Percentiles rank a stretch among this genome's conserved stretches.
Evolutionary conservation across 331 rosid species (phyloP).

Genomic region (Prunus yedoensis): DNA sequence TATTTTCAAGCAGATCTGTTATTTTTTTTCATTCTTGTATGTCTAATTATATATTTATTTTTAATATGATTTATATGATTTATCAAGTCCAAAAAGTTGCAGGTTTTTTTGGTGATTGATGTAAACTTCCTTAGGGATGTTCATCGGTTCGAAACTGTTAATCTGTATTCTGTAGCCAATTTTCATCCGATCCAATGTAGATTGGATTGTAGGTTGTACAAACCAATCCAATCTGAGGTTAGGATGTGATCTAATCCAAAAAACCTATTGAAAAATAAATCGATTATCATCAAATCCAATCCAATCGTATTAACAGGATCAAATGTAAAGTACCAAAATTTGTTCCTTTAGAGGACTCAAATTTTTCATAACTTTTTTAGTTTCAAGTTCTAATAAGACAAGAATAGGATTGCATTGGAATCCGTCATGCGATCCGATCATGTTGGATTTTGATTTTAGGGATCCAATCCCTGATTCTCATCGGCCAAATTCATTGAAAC

Average conservation of each 20-base stretch:
- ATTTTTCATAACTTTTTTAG: not conserved
- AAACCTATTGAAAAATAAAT: not conserved
- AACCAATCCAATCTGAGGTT: not conserved
- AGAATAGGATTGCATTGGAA: not conserved
- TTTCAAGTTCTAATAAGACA: not conserved
- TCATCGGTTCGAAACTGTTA: not conserved
- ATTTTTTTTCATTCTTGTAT: slow-evolving; percentile 10
- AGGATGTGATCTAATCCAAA: not conserved
- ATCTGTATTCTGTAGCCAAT: not conserved
- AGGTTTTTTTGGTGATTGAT: not conserved
- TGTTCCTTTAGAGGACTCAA: not conserved
- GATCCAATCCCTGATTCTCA: not conserved
- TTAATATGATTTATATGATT: slow-evolving; percentile 4
- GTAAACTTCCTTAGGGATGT: not conserved
- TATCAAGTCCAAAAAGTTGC: not conserved
- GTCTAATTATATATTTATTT: slow-evolving; percentile 8
- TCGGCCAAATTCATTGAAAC: not conserved
- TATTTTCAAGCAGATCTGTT: slow-evolving; percentile 26
- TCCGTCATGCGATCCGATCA: no score
- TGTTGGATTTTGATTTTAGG: not conserved
- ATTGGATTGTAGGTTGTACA: not conserved
- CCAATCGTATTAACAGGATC: not conserved
- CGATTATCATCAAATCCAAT: not conserved
- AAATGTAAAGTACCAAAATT: not conserved
- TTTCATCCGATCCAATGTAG: no score